Evolutionary conservation across 495 filamentous ascomycete species (phyloP).

Genomic region (Ramalina intermedia): DNA sequence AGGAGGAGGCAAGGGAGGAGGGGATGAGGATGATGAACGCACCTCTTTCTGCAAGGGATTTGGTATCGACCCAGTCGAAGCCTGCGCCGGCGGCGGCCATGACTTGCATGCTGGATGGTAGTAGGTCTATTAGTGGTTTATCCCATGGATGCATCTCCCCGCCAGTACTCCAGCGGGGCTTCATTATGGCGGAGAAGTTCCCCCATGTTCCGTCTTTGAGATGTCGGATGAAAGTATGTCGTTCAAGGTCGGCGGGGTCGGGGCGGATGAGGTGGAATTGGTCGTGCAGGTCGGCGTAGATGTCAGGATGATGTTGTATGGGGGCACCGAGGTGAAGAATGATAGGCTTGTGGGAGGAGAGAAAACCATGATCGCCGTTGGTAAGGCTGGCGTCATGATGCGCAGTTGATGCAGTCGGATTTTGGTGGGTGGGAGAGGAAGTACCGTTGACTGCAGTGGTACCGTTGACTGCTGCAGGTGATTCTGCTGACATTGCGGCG

Average conservation of each 20-base stretch:
- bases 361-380: neutral
- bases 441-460: neutral
- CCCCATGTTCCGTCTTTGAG: conserved; percentile 52
- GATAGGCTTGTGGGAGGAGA: conserved; percentile 14
- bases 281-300: conserved; percentile 39
- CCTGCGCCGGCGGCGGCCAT: conserved; percentile 63
- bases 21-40: conserved; percentile 9
- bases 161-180: conserved; percentile 67
- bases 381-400: neutral
- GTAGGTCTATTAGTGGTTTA: conserved; percentile 47
- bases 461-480: neutral
- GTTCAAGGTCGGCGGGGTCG: conserved; percentile 31
- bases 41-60: conserved; percentile 53
- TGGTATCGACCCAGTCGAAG: conserved; percentile 64
- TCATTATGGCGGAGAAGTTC: conserved; percentile 57
- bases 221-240: conserved; percentile 45
- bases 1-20: too few species aligned
- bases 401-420: neutral
- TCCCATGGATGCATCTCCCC: conserved; percentile 72
- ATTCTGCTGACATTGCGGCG: neutral
- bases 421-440: neutral
- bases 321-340: conserved; percentile 58
- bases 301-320: conserved; percentile 49
- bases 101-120: conserved; percentile 50
- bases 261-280: conserved; percentile 46